A percentile compares a stretch with the other conserved stretches of the same genome.
These are phyloP conservation scores for Beauveria varroae DNA, from an alignment of 2,329 filamentous ascomycete genomes.

Conservation along the genomic window DNA sequence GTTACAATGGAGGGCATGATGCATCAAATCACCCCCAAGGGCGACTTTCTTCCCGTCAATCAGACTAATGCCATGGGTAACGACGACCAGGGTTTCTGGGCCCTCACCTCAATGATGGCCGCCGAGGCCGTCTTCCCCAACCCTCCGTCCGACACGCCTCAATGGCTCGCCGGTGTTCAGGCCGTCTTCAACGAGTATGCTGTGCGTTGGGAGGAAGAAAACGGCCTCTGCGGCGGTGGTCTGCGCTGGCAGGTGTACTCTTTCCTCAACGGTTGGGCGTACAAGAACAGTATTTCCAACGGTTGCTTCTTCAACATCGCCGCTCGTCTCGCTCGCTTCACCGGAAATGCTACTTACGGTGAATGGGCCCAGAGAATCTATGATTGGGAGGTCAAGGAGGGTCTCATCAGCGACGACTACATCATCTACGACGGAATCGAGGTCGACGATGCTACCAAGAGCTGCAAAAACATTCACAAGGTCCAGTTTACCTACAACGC, in stretches of 20 bases:
- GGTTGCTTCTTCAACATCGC: conserved; percentile 64
- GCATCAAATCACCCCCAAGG: conserved; percentile 47
- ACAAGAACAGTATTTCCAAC: conserved; percentile 63
- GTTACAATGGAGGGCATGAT: conserved; percentile 45
- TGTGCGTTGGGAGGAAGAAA: conserved; percentile 56
- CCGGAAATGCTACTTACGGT: conserved; percentile 69
- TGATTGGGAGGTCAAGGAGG: conserved; percentile 50
- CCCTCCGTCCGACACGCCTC: conserved; percentile 48
- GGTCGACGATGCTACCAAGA: conserved; percentile 27
- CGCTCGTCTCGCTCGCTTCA: conserved; percentile 68
- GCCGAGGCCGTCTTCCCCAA: conserved; percentile 64
- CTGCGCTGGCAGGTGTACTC: conserved; percentile 81
- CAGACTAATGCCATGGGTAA: conserved; percentile 50
- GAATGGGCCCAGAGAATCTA: conserved; percentile 68
- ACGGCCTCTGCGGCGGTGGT: conserved; percentile 56
- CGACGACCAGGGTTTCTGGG: conserved; percentile 70
- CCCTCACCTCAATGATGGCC: conserved; percentile 62
- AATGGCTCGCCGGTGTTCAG: conserved; percentile 71
- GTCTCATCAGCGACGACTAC: conserved; percentile 49
- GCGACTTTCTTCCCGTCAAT: conserved; percentile 52
- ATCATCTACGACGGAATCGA: conserved; percentile 45
- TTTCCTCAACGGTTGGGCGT: conserved; percentile 64
- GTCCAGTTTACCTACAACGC: conserved; percentile 65
- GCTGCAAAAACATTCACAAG: conserved; percentile 45
- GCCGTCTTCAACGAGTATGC: conserved; percentile 76